Conservation (phyloP, 371 early-diverging fungal species). For the Mortierella sp. region DNA sequence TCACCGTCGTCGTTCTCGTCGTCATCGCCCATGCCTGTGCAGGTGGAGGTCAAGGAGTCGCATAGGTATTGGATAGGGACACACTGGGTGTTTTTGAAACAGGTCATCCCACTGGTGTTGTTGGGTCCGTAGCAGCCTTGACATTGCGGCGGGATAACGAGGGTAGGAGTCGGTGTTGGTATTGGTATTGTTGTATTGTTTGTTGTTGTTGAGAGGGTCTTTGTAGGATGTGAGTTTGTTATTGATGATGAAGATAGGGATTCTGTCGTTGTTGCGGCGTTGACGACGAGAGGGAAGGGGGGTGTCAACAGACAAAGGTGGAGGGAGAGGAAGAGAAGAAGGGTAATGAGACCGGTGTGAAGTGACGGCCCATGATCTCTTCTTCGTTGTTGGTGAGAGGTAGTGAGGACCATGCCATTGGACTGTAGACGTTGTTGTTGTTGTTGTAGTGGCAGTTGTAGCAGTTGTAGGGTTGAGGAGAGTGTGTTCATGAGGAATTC, state of each 20-base stretch:
- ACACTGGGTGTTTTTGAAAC: conserved; percentile 22
- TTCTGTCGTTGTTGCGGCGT: conserved; percentile 11
- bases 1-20: background rate
- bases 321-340: conserved; percentile 23
- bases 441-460: background rate
- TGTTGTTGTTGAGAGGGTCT: background rate
- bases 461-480: background rate
- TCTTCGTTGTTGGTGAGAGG: background rate
- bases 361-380: background rate
- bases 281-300: conserved; percentile 70
- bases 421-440: background rate
- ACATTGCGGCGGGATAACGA: conserved; percentile 6
- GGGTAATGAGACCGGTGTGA: conserved; percentile 29
- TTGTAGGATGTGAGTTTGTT: background rate
- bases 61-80: conserved; percentile 11
- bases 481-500: background rate
- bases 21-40: background rate
- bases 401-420: conserved; percentile 9
- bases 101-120: background rate
- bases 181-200: too few species aligned
- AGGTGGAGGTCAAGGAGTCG: background rate
- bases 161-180: conserved; percentile 11
- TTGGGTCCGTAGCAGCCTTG: conserved; percentile 2
- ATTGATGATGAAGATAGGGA: background rate
- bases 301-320: conserved; percentile 40